Evolutionary conservation across 2,329 filamentous ascomycete genomes (phyloP).

Genomic region (Bipolaris gigantea): DNA sequence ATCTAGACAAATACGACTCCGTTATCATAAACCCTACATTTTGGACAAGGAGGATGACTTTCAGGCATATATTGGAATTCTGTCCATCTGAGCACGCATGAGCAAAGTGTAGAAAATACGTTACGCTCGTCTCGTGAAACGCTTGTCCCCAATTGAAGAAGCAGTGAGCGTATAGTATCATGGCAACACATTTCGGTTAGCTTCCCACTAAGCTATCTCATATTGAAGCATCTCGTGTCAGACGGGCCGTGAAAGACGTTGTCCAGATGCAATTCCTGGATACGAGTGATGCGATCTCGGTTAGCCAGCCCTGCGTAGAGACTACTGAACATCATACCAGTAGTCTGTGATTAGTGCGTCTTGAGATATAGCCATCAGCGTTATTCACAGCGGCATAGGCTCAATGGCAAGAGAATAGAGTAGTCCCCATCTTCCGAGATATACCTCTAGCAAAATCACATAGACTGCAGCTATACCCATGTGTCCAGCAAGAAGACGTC

Average conservation of each 20-base stretch:
- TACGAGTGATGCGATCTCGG: neutral
- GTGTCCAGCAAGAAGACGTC: neutral
- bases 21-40: neutral
- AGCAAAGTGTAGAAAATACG: neutral
- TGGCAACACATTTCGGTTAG: neutral
- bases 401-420: no score
- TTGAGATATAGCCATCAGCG: neutral
- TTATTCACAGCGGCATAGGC: neutral
- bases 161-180: neutral
- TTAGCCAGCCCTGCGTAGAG: neutral
- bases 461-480: neutral
- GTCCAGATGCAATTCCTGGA: neutral
- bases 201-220: neutral
- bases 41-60: neutral
- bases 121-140: neutral
- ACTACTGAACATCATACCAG: no score
- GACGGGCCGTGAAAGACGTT: neutral
- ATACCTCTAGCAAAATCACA: neutral
- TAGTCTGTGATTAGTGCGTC: neutral
- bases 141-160: neutral
- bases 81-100: neutral
- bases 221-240: neutral
- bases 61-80: neutral
- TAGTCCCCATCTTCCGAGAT: no score
- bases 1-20: no score